Base-by-base conservation (phyloP, 306 rosid species). In the Vigna hirtella region DNA sequence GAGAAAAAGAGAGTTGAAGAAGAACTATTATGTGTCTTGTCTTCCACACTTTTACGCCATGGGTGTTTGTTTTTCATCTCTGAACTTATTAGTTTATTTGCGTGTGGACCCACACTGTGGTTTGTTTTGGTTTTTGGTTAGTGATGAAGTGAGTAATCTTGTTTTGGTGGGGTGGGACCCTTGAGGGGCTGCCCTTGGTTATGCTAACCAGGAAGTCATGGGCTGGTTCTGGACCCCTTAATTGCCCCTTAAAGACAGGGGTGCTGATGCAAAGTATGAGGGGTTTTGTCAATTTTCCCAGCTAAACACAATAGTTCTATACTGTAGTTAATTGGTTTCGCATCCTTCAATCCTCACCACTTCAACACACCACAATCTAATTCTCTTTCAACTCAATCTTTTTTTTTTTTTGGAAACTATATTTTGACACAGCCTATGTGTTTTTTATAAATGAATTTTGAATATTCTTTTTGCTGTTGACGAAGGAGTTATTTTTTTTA, bases 151-250 rank as follows among this genome's bases (percentile, higher is more conserved):
- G 16, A 65, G 79, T 53, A 56, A 80, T 80, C 55, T 58, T 73
- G 76, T 74, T 74, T 74, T 81, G 80, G 75, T 81, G 62, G 53
- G 42, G 75, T 34, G 64, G 84, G 84, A 18, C 34, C 84, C 66
- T 2, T 61, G 52, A 62, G 67, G 58, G 38, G 3, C 4, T 43
- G 16, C 20, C 22, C 24, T 61, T 36, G 56, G 28, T 80, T 14
- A 26, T 61, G 63, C 24, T 74, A 66, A 74, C 80, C 80, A 81
- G 72, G 58, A 18, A 67, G 76, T 69, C 55, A 81, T 81, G 79
- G 76, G 76, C 48, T 81, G 84, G 65, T 80, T 15, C 69, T 45
- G 72, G 45, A 65, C 73, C 70, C 82, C 65, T 79, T 79, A 79
- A 70, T 73, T 42, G 74, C 75, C 71, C 80, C 76, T 66, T 56